phyloP scores from a whole-genome alignment of 139 green algal genomes.

The Asterochloris sp. region DNA sequence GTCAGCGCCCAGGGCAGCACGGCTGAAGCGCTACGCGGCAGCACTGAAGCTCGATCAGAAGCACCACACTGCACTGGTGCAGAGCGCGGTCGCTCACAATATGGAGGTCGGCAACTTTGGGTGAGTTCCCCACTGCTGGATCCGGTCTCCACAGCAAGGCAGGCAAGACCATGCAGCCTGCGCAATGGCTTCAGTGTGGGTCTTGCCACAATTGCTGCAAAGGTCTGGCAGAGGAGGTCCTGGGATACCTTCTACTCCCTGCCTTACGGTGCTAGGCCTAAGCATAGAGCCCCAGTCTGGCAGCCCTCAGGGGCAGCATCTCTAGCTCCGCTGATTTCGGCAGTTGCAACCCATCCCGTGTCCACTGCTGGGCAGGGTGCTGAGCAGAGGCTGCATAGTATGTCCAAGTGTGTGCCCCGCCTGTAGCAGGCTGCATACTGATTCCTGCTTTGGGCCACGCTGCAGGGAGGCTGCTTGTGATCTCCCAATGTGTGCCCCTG shows the following conservation, averaged over 20 bases:
- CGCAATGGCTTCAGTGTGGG: not conserved
- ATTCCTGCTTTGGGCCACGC: not conserved
- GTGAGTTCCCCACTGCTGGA: not conserved
- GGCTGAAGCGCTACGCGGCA: constrained; percentile 26
- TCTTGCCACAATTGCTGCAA: not conserved
- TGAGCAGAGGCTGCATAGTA: too few species aligned
- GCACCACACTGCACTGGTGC: constrained; percentile 19
- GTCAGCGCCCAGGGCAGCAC: not conserved
- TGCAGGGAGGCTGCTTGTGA: not conserved
- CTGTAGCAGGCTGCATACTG: not conserved
- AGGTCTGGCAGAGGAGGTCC: not conserved
- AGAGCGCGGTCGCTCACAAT: constrained; percentile 19
- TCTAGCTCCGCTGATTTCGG: too few species aligned
- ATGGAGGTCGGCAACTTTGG: constrained; percentile 32
- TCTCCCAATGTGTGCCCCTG: not conserved
- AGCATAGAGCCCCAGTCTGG: not conserved
- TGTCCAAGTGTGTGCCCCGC: too few species aligned
- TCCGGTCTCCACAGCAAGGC: not conserved
- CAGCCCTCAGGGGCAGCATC: not conserved
- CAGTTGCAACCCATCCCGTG: too few species aligned
- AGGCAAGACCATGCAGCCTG: not conserved
- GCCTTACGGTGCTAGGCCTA: not conserved
- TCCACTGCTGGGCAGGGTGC: too few species aligned
- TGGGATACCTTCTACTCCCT: not conserved
- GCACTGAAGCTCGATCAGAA: constrained; percentile 18